Percentiles rank a stretch among this genome's conserved stretches.
Evolutionary conservation across 441 rosid genomes (phyloP).

Genomic region (Eutrema salsugineum): DNA sequence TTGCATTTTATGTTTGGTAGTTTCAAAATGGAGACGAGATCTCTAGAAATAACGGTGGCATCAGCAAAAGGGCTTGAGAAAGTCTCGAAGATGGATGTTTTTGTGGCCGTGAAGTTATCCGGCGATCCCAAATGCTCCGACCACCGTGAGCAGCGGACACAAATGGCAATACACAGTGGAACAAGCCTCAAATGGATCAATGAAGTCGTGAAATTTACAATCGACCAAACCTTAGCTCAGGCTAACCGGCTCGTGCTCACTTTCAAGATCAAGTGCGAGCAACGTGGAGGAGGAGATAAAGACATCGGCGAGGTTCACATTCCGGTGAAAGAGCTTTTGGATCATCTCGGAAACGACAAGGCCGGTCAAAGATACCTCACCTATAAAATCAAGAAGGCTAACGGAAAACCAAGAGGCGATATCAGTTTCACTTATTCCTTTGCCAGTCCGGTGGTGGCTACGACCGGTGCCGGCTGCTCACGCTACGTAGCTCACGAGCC

Average conservation of each 20-base stretch:
- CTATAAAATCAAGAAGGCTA: conserved; percentile 54
- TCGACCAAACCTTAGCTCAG: conserved; percentile 42
- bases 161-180: conserved; percentile 42
- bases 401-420: conserved; percentile 58
- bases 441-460: conserved; percentile 20
- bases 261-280: conserved; percentile 58
- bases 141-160: conserved; percentile 42
- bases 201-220: conserved; percentile 42
- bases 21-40: conserved; percentile 8
- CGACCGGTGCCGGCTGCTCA: not conserved
- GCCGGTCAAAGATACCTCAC: conserved; percentile 39
- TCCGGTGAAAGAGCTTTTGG: conserved; percentile 61
- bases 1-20: not conserved
- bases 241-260: conserved; percentile 50
- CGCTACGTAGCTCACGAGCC: conserved; percentile 11
- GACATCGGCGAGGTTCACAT: conserved; percentile 67
- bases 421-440: conserved; percentile 54
- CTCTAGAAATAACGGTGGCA: conserved; percentile 41
- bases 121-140: conserved; percentile 37
- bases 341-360: conserved; percentile 30
- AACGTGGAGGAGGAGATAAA: conserved; percentile 46
- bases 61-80: conserved; percentile 53
- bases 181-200: conserved; percentile 55
- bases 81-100: conserved; percentile 59
- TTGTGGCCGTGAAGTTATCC: conserved; percentile 42